Percentiles rank a stretch among this genome's conserved stretches.
These are phyloP conservation scores for Cenchrus purpureus DNA, from an alignment of 176 grass and related monocot species.

Conservation along the genomic window DNA sequence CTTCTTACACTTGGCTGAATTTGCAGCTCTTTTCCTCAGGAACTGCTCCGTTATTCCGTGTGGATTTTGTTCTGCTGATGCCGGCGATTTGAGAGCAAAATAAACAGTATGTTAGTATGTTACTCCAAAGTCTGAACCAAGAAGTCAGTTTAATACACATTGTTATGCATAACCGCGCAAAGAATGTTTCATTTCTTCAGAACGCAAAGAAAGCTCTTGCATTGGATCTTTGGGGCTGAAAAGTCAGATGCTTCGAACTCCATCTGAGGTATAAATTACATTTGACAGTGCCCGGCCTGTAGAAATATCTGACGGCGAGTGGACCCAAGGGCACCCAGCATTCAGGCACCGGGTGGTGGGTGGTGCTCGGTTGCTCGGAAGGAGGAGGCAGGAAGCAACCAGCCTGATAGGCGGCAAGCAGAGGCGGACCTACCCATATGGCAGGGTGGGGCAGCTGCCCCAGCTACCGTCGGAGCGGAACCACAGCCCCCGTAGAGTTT, in stretches of 20 bases:
- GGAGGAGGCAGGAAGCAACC: conserved; percentile 54
- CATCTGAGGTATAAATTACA: neutral
- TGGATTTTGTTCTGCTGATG: neutral
- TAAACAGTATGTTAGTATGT: neutral
- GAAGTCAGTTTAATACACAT: neutral
- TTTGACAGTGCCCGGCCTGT: neutral
- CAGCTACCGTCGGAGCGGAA: no score
- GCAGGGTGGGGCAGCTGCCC: no score
- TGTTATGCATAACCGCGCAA: neutral
- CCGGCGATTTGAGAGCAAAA: conserved; percentile 2
- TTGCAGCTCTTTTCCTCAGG: neutral
- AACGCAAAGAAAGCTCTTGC: neutral
- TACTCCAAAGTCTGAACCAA: neutral
- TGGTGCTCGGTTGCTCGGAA: conserved; percentile 39
- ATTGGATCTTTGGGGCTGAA: neutral
- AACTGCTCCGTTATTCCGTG: conserved; percentile 37
- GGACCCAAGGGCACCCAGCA: conserved; percentile 8
- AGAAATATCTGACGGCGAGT: conserved; percentile 37
- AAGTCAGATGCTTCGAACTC: conserved; percentile 2
- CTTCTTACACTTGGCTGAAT: neutral
- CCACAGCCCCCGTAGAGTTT: no score
- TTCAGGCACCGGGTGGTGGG: conserved; percentile 7
- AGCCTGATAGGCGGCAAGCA: conserved; percentile 21
- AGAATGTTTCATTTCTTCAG: conserved; percentile 34
- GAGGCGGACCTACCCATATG: no score